A percentile compares a stretch with the other conserved stretches of the same genome.
These are phyloP conservation scores for Aspergillus nidulans DNA, from an alignment of 495 filamentous ascomycete genomes.

Conservation along the genomic window DNA sequence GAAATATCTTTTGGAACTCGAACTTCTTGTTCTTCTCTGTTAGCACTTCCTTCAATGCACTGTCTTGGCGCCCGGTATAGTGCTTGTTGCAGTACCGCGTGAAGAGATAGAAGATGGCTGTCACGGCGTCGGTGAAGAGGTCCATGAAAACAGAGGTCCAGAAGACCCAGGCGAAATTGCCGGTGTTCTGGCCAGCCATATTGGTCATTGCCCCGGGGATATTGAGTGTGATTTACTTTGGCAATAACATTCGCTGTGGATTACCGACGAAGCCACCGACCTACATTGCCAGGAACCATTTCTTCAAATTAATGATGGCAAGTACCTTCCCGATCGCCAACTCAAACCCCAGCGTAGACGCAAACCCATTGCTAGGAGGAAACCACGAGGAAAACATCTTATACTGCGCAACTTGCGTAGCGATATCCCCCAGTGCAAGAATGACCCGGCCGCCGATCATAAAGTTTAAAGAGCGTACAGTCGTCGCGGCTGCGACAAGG, in stretches of 20 bases:
- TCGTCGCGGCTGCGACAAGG: constrained; percentile 39
- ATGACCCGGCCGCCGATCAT: constrained; percentile 42
- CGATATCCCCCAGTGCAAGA: constrained; percentile 41
- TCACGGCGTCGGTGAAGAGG: constrained; percentile 40
- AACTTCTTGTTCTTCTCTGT: constrained; percentile 46
- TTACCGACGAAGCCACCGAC: constrained; percentile 21
- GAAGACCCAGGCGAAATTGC: constrained; percentile 43
- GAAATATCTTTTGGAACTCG: constrained; percentile 37
- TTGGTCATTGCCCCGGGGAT: constrained; percentile 46
- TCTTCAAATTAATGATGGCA: background rate
- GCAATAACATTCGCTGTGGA: constrained; percentile 21
- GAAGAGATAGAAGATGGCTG: constrained; percentile 39
- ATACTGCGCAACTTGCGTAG: constrained; percentile 44
- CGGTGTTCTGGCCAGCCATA: constrained; percentile 42
- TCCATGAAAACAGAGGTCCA: constrained; percentile 48
- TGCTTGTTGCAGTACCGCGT: constrained; percentile 30
- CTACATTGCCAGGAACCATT: constrained; percentile 1
- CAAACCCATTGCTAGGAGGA: constrained; percentile 42
- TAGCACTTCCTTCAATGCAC: constrained; percentile 35
- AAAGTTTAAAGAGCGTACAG: constrained; percentile 38
- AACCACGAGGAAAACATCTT: constrained; percentile 51
- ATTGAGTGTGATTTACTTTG: constrained; percentile 36
- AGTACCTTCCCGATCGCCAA: constrained; percentile 39
- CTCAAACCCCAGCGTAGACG: constrained; percentile 39
- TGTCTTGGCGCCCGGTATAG: constrained; percentile 31